phyloP scores from a whole-genome alignment of 306 rosid species.

The Lupinus albus region DNA sequence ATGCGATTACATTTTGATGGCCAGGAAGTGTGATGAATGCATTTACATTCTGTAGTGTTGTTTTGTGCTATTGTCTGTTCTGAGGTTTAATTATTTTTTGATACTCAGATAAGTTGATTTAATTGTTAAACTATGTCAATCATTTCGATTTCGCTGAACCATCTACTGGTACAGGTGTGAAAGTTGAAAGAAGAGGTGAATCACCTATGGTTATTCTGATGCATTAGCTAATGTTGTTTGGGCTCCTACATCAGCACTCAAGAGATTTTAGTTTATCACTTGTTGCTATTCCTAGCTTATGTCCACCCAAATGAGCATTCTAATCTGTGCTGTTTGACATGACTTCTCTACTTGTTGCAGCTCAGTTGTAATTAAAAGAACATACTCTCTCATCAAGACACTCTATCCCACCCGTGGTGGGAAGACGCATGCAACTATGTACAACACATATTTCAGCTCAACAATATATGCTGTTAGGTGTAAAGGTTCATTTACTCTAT shows the following conservation, averaged over 20 bases:
- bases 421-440: constrained; percentile 48
- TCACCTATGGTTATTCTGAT: background rate
- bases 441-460: constrained; percentile 62
- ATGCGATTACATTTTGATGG: background rate
- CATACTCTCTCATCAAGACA: constrained; percentile 41
- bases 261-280: constrained; percentile 1
- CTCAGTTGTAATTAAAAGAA: constrained; percentile 32
- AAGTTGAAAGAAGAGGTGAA: constrained; percentile 11
- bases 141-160: constrained; percentile 28
- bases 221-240: background rate
- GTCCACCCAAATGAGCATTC: constrained; percentile 34
- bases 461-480: constrained; percentile 55
- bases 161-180: constrained; percentile 29
- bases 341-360: constrained; percentile 40
- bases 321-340: constrained; percentile 23
- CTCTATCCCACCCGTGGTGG: constrained; percentile 22
- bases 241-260: constrained; percentile 20
- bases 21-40: constrained; percentile 19
- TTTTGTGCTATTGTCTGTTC: constrained; percentile 12
- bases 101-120: constrained; percentile 21
- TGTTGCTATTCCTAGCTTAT: constrained; percentile 18
- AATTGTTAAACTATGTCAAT: constrained; percentile 22
- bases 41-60: constrained; percentile 20
- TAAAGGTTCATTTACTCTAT: constrained; percentile 56
- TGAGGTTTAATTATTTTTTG: constrained; percentile 4